Conservation (phyloP, 2,329 filamentous ascomycete genomes). For the Dactylonectria estremocensis region DNA sequence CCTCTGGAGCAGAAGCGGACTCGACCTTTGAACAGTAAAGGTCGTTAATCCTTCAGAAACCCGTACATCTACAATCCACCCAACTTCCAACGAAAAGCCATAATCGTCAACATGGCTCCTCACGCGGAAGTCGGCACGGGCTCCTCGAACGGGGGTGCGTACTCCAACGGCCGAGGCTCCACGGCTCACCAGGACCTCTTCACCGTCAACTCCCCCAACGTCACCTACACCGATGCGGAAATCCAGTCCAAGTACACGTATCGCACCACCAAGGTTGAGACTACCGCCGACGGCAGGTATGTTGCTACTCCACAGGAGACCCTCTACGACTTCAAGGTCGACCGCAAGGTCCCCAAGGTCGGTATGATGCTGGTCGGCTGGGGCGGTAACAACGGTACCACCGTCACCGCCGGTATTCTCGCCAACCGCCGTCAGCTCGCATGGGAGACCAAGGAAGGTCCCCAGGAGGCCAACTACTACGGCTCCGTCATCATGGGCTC, state of each 20-base stretch:
- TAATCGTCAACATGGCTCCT: slow-evolving; percentile 83
- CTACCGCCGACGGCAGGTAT: slow-evolving; percentile 80
- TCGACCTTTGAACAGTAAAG: slow-evolving; percentile 72
- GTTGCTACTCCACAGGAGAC: slow-evolving; percentile 90
- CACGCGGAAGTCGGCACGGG: slow-evolving; percentile 79
- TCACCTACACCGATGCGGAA: slow-evolving; percentile 87
- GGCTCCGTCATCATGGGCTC: slow-evolving; percentile 98
- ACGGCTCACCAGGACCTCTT: slow-evolving; percentile 76
- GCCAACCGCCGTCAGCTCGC: slow-evolving; percentile 89
- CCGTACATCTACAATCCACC: slow-evolving; percentile 45
- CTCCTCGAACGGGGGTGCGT: slow-evolving; percentile 75
- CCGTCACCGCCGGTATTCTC: slow-evolving; percentile 96
- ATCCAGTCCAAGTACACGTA: slow-evolving; percentile 98
- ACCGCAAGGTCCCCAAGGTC: slow-evolving; percentile 92
- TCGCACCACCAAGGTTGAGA: slow-evolving; percentile 88
- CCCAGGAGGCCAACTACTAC: slow-evolving; percentile 94
- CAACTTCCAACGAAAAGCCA: slow-evolving; percentile 47
- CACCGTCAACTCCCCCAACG: slow-evolving; percentile 92
- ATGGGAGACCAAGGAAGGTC: slow-evolving; percentile 96
- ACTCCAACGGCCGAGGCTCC: slow-evolving; percentile 55
- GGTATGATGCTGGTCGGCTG: slow-evolving; percentile 98
- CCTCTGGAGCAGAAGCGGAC: slow-evolving; percentile 87
- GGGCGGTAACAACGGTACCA: slow-evolving; percentile 98
- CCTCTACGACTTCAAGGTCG: slow-evolving; percentile 96
- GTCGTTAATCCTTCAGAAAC: slow-evolving; percentile 51